These are phyloP conservation scores for Acorus calamus DNA, from an alignment of 106 monocot species.

Conservation along the genomic window DNA sequence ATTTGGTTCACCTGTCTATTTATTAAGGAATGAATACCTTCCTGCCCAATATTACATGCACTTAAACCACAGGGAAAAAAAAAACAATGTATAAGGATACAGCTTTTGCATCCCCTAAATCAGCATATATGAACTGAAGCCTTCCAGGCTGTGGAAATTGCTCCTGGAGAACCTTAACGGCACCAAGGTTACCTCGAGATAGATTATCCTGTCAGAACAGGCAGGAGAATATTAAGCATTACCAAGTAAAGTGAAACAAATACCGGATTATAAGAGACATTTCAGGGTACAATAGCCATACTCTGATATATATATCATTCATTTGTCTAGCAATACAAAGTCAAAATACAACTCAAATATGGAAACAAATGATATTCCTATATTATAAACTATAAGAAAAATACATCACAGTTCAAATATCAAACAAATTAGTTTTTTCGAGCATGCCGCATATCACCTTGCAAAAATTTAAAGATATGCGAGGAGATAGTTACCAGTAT, in stretches of 20 bases:
- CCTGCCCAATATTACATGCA: not conserved
- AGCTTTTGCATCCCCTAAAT: constrained; percentile 60
- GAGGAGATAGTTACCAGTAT: constrained; percentile 61
- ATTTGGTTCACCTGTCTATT: constrained; percentile 43
- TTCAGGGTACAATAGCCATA: too few relatives aligned
- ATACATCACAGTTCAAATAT: not conserved
- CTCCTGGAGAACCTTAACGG: constrained; percentile 50
- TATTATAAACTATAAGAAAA: not conserved
- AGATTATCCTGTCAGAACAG: constrained; percentile 60
- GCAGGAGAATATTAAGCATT: too few relatives aligned
- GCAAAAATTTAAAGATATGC: not conserved
- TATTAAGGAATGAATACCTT: constrained; percentile 12
- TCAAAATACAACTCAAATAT: too few relatives aligned
- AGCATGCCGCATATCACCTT: too few relatives aligned
- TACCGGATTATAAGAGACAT: too few relatives aligned
- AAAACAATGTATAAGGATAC: constrained; percentile 43
- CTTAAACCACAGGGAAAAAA: too few relatives aligned
- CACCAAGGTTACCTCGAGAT: constrained; percentile 73
- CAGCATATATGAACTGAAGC: constrained; percentile 69
- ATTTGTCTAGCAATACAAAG: too few relatives aligned
- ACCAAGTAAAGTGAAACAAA: too few relatives aligned
- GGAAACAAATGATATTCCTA: too few relatives aligned
- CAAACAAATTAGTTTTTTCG: not conserved
- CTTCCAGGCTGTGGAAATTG: constrained; percentile 66
- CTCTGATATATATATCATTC: too few relatives aligned